These are phyloP conservation scores for Pseudogymnoascus sp. DNA, from an alignment of 2,329 filamentous ascomycete genomes.

Conservation along the genomic window DNA sequence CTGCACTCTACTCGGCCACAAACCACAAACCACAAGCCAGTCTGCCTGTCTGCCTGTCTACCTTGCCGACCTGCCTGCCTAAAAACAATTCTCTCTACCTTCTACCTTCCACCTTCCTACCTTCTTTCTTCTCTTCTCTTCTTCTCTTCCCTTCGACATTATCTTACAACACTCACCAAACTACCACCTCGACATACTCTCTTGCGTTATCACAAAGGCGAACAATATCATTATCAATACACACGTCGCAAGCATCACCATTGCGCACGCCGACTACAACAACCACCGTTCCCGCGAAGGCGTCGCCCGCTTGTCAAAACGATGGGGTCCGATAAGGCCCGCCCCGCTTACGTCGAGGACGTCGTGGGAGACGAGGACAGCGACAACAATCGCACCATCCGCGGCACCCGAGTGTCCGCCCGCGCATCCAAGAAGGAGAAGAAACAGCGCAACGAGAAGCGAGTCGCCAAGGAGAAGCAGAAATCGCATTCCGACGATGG, in stretches of 20 bases:
- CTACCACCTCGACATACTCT: not conserved
- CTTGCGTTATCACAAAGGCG: not conserved
- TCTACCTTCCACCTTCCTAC: not conserved
- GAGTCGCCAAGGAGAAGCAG: constrained; percentile 3
- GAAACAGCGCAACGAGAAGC: constrained; percentile 13
- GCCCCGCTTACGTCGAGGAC: constrained; percentile 23
- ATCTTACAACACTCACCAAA: not conserved
- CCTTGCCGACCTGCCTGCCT: not conserved
- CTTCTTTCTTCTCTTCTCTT: not conserved
- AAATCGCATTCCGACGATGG: not conserved
- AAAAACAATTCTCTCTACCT: not conserved
- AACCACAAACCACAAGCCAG: not conserved
- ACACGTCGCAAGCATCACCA: not conserved
- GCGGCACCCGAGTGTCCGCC: constrained; percentile 20
- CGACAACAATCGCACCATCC: constrained; percentile 17
- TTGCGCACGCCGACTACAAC: not conserved
- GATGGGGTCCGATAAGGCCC: not conserved
- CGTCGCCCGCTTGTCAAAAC: not conserved
- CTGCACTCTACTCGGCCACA: not conserved
- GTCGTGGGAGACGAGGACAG: constrained; percentile 17
- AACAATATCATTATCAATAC: not conserved
- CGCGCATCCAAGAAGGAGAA: constrained; percentile 17
- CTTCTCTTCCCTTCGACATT: not conserved
- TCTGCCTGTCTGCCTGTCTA: too few species aligned
- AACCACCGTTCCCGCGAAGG: not conserved